Evolutionary conservation across 2,329 filamentous ascomycete genomes (phyloP).

Genomic region (Botryotinia calthae): DNA sequence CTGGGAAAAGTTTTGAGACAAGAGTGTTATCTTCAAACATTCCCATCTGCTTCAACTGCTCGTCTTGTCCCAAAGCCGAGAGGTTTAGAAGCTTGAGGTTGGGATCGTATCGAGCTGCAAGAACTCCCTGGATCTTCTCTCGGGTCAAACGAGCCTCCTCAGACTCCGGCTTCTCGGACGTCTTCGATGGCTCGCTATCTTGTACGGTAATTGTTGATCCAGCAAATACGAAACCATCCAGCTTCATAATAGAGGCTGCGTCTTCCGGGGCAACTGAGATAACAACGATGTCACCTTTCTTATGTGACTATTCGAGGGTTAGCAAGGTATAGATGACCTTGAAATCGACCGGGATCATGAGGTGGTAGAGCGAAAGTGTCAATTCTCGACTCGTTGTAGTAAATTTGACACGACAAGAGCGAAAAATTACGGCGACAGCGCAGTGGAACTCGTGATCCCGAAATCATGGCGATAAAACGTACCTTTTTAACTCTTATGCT

Average conservation of each 20-base stretch:
- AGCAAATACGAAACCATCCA: conserved; percentile 69
- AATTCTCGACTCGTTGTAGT: conserved; percentile 33
- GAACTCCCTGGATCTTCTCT: conserved; percentile 65
- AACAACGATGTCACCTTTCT: conserved; percentile 67
- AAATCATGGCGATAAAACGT: conserved; percentile 55
- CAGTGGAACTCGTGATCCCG: conserved; percentile 39
- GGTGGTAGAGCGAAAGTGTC: conserved; percentile 30
- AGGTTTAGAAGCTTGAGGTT: conserved; percentile 76
- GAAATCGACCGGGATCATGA: conserved; percentile 38
- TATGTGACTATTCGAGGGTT: conserved; percentile 67
- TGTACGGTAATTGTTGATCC: conserved; percentile 58
- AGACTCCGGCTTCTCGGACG: conserved; percentile 43
- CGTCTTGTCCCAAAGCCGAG: conserved; percentile 71
- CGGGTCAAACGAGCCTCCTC: conserved; percentile 59
- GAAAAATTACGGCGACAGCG: conserved; percentile 42
- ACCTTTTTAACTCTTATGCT: conserved; percentile 72
- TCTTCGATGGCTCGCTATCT: conserved; percentile 39
- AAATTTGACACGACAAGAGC: conserved; percentile 41
- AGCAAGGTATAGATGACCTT: conserved; percentile 50
- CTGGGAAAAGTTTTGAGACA: conserved; percentile 78
- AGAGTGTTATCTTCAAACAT: conserved; percentile 67
- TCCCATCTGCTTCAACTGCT: conserved; percentile 68
- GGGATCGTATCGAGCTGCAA: conserved; percentile 71
- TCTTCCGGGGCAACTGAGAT: conserved; percentile 65
- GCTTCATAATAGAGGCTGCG: conserved; percentile 60